Percentiles rank a stretch among this genome's conserved stretches.
phyloP scores from a whole-genome alignment of 2,329 filamentous ascomycete species.

The Plectosphaerella cucumerina region DNA sequence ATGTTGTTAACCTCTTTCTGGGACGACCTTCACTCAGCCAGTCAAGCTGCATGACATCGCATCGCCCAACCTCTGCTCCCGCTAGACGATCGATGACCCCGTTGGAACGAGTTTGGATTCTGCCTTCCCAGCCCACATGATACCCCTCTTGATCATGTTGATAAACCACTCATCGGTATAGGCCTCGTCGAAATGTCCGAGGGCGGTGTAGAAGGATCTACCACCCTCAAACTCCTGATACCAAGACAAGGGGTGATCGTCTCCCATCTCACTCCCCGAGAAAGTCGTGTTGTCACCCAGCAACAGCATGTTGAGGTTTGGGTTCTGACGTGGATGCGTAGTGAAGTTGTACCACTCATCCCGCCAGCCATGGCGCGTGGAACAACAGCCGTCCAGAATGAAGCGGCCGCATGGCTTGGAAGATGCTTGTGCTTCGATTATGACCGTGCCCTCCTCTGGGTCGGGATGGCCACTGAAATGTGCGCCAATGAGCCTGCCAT shows the following conservation, averaged over 20 bases:
- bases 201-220: slow-evolving; percentile 33
- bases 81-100: too few species aligned
- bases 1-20: too few species aligned
- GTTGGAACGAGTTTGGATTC: slow-evolving; percentile 1
- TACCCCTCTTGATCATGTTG: slow-evolving; percentile 6
- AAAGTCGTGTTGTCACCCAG: slow-evolving; percentile 29
- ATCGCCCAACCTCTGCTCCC: too few species aligned
- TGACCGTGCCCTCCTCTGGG: slow-evolving; percentile 26
- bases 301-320: slow-evolving; percentile 26
- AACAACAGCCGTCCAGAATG: slow-evolving; percentile 17
- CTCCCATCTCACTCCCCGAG: slow-evolving; percentile 27
- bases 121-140: slow-evolving; percentile 8
- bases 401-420: slow-evolving; percentile 15
- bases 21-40: too few species aligned
- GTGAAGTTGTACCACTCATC: slow-evolving; percentile 41
- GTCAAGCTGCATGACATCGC: too few species aligned
- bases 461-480: slow-evolving; percentile 32
- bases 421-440: slow-evolving; percentile 17
- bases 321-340: slow-evolving; percentile 20
- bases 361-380: slow-evolving; percentile 19
- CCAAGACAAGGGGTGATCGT: slow-evolving; percentile 35
- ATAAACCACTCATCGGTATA: slow-evolving; percentile 25
- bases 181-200: slow-evolving; percentile 36
- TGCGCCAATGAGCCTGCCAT: slow-evolving; percentile 31
- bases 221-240: slow-evolving; percentile 32